Evolutionary conservation across 441 rosid genomes (phyloP), one percentile per base, ranked within the genome.

Genomic region (Euphorbia corollata): DNA sequence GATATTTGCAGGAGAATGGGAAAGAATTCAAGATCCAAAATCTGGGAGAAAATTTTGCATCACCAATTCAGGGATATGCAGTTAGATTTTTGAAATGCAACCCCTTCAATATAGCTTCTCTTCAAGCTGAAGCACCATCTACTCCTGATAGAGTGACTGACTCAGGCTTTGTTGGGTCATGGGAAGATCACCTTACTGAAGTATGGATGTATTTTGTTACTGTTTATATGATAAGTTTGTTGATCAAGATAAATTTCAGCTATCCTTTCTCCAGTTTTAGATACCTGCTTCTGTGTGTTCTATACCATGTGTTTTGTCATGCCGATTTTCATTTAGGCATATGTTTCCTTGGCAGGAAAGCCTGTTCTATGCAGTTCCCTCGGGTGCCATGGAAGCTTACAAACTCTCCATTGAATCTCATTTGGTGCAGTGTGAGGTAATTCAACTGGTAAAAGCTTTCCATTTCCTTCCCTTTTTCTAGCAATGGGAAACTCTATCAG

Each of bases 351-450:
- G 81, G 73, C 97, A 96, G 99, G 95, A 91, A 79, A 91, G 89
- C 83, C 87, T 96, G 65, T 96, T 92, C 80, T 91, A 92, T 79
- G 90, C 91, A 12, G 82, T 96, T 77, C 93, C 99, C 45, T 75
- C 85, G 2, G 88, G 97, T 70, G 97, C 99, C 73, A 86, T 83
- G 87, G 93, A 79, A 72, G 68, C 80, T 51, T 96, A 96, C 81
- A 80, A 88, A 74, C 80, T 74, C 67, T 91, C 92, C 68, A 91
- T 96, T 76, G 97, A 87, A 78, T 86, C 87, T 76, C 87, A 86
- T 81, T 74, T 85, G 58, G 75, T 73, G 36, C 89, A 79, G 72
- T 77, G 78, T 72, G 91, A 90, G 88, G 99, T 96, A 80, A 69
- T 71, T 57, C 69, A 55, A 64, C 55, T 63, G 24, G 20, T 48